These are phyloP conservation scores for Stachybotrys echinatus DNA, from an alignment of 2,329 filamentous ascomycete species.

Conservation along the genomic window DNA sequence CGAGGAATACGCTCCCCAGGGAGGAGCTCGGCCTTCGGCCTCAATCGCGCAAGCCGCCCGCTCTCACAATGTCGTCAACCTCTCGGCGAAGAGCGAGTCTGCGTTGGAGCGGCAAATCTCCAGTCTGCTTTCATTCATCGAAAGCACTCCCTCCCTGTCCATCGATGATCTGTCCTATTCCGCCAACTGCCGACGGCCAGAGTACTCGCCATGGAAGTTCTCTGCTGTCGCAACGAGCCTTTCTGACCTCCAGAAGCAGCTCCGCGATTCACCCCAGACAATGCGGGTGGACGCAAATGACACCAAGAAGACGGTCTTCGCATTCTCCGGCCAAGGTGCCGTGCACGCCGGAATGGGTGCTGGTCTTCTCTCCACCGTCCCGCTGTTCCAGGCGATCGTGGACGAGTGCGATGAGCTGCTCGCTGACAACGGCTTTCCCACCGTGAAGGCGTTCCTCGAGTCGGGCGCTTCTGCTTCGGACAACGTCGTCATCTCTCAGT, in stretches of 20 bases:
- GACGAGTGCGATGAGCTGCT: neutral
- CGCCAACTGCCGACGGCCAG: conserved; percentile 11
- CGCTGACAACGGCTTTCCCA: neutral
- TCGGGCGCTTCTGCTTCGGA: neutral
- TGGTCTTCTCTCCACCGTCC: conserved; percentile 17
- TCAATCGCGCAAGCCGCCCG: neutral
- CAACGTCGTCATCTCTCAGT: conserved; percentile 17
- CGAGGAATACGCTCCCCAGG: conserved; percentile 8
- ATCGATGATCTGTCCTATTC: conserved; percentile 15
- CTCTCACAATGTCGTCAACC: neutral
- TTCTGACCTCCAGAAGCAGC: conserved; percentile 2
- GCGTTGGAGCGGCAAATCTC: neutral
- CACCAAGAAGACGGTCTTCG: conserved; percentile 17
- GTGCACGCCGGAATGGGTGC: conserved; percentile 23
- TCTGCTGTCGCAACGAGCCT: conserved; percentile 5
- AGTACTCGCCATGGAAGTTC: conserved; percentile 8
- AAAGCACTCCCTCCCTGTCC: conserved; percentile 1
- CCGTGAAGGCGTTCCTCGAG: neutral
- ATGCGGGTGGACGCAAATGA: neutral
- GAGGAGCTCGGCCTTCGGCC: neutral
- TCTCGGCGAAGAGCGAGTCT: neutral
- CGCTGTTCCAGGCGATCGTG: conserved; percentile 14
- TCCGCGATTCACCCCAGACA: neutral
- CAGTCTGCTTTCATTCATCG: neutral
- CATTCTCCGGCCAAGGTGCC: conserved; percentile 28